Base-by-base conservation (phyloP, 805 yeast species). In the Zygotorulaspora sp. region DNA sequence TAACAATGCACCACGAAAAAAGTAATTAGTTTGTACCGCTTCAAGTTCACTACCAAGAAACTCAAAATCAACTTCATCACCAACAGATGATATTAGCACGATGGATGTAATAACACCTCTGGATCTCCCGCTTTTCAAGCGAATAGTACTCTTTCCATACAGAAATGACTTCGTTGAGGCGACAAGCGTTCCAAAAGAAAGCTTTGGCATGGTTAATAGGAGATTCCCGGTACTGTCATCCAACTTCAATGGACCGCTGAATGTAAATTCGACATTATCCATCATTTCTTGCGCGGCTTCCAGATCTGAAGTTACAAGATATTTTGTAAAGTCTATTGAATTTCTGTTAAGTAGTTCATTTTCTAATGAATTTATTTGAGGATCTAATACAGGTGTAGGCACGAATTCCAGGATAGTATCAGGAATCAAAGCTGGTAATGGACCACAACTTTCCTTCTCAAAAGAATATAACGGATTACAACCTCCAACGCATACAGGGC, bases 21-120 rank as follows among this genome's bases (percentile, higher is more conserved):
- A 90, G 70, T 61, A 89, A 65, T 89, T 90, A 14, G 88, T 67
- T 68, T 89, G 92, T 0, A 81, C 86, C 25, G 59, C 52, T 17
- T 70, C 67, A 48, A 83, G 64, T 50, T 83, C 77, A 55, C 74
- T 73, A 34, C 97, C 97, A 41, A 87, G 77, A 43, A 82, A 80
- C 66, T 90, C 97, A 59, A 66, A 81, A 71, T 90, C 97, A 51
- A 89, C 75, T 68, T 90, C 97, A 66, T 89, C 97, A 67, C 87
- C 82, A 30, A 80, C 86, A 52, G 84, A 82, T 5, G 95, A 84
- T 61, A 79, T 81, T 32, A 86, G 61, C 54, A 88, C 88, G 50
- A 81, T 75, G 24, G 96, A 90, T 5, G 95, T 74, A 35, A 89
- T 73, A 12, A 89, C 96, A 63, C 97, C 97, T 6, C 64, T 67